Base-by-base conservation (phyloP, 805 yeast species). In the Isabelozyma rhagii region DNA sequence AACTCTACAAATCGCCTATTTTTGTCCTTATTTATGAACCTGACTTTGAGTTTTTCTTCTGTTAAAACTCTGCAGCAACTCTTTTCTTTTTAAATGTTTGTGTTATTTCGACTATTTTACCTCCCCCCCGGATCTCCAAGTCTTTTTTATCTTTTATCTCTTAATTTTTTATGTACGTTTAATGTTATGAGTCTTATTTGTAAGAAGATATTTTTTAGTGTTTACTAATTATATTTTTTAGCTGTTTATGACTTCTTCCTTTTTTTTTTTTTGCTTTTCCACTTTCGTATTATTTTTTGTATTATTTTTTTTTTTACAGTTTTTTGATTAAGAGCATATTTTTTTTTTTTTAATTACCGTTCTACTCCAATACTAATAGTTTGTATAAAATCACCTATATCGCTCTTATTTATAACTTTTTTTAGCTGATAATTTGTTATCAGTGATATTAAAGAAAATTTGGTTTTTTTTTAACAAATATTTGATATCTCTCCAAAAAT, bases 381-480 rank as follows among this genome's bases (percentile, higher is more conserved):
- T 41, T 41, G 44, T 41, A 41, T 41, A 41, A 41, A 41, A 25
- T 41, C 21, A 25, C 21, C 44, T 17, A 25, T 41, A 41, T 39
- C 10, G 10, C 41, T 39, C 25, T 18, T 39, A 15, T 39, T 39
- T n/a, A 39, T 9, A 29, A 29, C 13, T n/a, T 11, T 29, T 29
- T 29, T 29, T 10, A 6, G 25, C 5, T 29, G 36, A 10, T 29
- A 29, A 29, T 29, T 29, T 29, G 36, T 29, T 29, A 6, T 29
- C 36, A 29, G 8, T 6, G 3, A 10, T 29, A 29, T 4, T 29
- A 29, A 10, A 4, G 36, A 29, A 29, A 29, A 29, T 29, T 11
- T 29, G 13, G 36, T 28, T 29, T 11, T 29, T 29, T 29, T 29
- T 29, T 6, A 10, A 11, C 6, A 10, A 9, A 3, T 29, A 6